Base-by-base conservation (phyloP, 2,329 filamentous ascomycete genomes). In the Neofusicoccum sp. region DNA sequence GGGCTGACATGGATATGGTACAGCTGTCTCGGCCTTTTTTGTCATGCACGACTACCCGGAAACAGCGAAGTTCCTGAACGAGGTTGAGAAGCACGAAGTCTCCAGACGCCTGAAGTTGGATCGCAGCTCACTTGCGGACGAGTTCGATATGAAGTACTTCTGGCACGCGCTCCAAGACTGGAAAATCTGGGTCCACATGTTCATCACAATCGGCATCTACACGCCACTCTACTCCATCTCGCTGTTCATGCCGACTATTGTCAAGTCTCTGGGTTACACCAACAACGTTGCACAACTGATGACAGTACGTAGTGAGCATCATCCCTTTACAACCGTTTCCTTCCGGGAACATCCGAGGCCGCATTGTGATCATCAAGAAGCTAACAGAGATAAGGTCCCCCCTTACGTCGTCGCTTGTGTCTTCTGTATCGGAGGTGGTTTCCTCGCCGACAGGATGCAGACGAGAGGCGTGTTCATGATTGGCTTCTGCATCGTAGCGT, bases 241-340 rank as follows among this genome's bases (percentile, higher is more conserved):
- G 0, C 67, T 80, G 9, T 80, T 79, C 67, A 64, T 80, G 26
- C 78, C 76, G 0, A 88, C 88, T 0, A 86, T 92, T 61, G 87
- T 91, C 51, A 77, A 81, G 61, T 88, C 86, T 5, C 80, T 74
- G 69, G 82, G 84, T n/a, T 89, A 87, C 71, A 80, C 75, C 60
- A 77, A 80, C 14, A 84, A 87, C 51, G 73, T 79, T 30, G 85
- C 87, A 0, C 80, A 89, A 3, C 80, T 89, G 8, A 77, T 89
- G 57, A 88, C 86, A 0, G 83, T 58, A 48, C 14, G 41, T 20
- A 31, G 14, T 7, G 5, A 12, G 24, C 24, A 12, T 16, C 24
- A 28, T 20, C 38, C 38, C n/a, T 40, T 40, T n/a, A n/a, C 14
- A 40, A n/a, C n/a, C 6, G 38, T 16, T 40, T 16, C 5, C n/a